Evolutionary conservation across 2,329 filamentous ascomycete species (phyloP), one percentile per base, ranked within the genome.

Genomic region (Hypomyces perniciosus): DNA sequence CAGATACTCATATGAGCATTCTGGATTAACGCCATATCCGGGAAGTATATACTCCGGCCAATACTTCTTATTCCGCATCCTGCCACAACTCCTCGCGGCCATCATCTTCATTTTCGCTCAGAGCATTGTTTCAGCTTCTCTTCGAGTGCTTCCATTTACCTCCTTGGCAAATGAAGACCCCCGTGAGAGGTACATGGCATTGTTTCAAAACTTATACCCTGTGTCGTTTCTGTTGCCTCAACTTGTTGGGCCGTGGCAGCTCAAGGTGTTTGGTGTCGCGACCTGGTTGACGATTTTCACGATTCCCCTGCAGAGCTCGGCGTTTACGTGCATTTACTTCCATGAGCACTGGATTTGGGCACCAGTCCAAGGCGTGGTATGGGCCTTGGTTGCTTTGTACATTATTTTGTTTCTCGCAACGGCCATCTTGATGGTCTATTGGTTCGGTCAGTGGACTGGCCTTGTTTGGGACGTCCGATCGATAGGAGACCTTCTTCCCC

Each of bases 51-150:
- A 87, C 54, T 85, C 85, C 45, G 77, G 77, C 7, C 78, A 84
- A 57, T 96, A 95, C 68, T 96, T 96, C 65, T 68, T 95, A 43
- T 93, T 95, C 66, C 81, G 90, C 54, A 88, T 95, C 56, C 71
- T 96, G 1, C 91, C 92, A 2, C 89, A 90, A 51, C 72, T 95
- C 0, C 63, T 95, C 10, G 88, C 84, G 0, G 82, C 83, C 20
- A 57, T 85, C 9, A 70, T 95, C 34, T 75, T 93, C 42, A 66
- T 96, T 6, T 95, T 88, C 75, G 78, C 88, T 1, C 85, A 95
- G 60, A 80, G 84, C 57, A 74, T 96, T 37, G 79, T 90, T 58
- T 76, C 79, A 1, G 82, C 90, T 3, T 78, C 90, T n/a, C 82
- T 86, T 56, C 83, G 92, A 52, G 79, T 88, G 9, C 73, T 87